A percentile compares a stretch with the other conserved stretches of the same genome.
phyloP scores from a whole-genome alignment of 139 green algal species.

The Edaphochlamys debaryana region DNA sequence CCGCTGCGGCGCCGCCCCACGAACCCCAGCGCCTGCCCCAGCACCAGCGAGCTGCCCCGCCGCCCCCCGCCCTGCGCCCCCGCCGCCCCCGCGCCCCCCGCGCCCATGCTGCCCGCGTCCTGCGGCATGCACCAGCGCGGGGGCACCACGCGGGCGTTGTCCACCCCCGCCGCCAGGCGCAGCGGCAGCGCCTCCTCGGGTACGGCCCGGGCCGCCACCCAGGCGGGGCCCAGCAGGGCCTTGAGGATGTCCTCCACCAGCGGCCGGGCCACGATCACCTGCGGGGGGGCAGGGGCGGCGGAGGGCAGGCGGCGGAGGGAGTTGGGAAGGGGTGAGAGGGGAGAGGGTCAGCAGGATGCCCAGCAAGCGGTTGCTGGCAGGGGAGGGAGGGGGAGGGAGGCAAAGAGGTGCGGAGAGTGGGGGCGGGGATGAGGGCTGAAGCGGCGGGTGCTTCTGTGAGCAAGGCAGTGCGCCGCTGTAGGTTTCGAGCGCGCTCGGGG shows the following conservation, averaged over 20 bases:
- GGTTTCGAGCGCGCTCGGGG: no score
- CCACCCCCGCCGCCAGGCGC: neutral
- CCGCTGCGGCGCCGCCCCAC: no score
- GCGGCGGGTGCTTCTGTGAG: no score
- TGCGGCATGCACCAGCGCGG: constrained; percentile 35
- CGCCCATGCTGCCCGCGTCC: neutral
- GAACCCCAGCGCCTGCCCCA: no score
- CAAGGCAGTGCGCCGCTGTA: no score
- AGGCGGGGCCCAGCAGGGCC: constrained; percentile 3
- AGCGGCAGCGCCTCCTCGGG: constrained; percentile 18
- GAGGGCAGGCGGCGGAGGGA: neutral
- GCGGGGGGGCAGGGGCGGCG: neutral
- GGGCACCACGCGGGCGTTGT: constrained; percentile 20
- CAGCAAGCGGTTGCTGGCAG: no score
- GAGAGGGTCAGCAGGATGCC: no score
- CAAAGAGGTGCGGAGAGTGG: neutral
- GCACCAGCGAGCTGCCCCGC: no score
- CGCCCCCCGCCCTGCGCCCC: no score
- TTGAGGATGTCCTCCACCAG: constrained; percentile 30
- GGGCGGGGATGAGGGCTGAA: neutral
- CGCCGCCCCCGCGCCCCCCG: no score
- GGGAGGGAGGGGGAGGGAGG: neutral
- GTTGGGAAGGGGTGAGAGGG: neutral
- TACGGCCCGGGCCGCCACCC: neutral
- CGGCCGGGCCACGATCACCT: constrained; percentile 19